phyloP scores from a whole-genome alignment of 2,329 filamentous ascomycete species.

The Trichoderma atrobrunneum region DNA sequence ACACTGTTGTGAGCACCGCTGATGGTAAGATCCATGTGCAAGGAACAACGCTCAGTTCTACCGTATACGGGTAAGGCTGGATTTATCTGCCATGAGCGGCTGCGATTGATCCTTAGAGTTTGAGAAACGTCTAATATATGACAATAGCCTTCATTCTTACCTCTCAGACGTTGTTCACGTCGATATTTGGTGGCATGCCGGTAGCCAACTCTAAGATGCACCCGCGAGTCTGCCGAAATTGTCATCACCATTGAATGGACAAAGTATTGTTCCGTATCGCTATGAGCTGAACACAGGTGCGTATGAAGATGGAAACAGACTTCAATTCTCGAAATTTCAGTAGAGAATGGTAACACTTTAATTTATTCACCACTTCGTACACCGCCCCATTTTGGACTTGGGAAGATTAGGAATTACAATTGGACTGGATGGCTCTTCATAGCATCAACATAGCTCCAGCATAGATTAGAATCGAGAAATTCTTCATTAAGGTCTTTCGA shows the following conservation, averaged over 20 bases:
- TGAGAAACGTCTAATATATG: not conserved
- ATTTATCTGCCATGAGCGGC: not conserved
- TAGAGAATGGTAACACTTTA: not conserved
- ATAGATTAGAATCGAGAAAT: constrained; percentile 51
- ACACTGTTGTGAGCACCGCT: constrained; percentile 8
- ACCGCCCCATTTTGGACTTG: constrained; percentile 49
- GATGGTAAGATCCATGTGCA: constrained; percentile 21
- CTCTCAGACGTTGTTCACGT: not conserved
- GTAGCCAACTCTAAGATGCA: not conserved
- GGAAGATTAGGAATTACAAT: constrained; percentile 50
- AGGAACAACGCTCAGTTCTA: constrained; percentile 19
- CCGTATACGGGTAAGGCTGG: constrained; percentile 16
- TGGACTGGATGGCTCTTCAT: constrained; percentile 51
- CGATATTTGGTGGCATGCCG: not conserved
- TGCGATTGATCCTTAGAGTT: too few relatives aligned
- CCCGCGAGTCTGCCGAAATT: not conserved
- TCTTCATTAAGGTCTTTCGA: constrained; percentile 32
- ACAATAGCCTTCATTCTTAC: not conserved
- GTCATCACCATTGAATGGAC: not conserved
- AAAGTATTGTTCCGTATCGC: not conserved
- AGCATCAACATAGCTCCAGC: constrained; percentile 50
- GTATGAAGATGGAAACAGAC: not conserved
- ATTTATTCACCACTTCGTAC: constrained; percentile 48
- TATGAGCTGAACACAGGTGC: not conserved
- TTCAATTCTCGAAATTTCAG: not conserved